Conservation (phyloP, 2,329 filamentous ascomycete species). For the Paraphoma chrysanthemicola region DNA sequence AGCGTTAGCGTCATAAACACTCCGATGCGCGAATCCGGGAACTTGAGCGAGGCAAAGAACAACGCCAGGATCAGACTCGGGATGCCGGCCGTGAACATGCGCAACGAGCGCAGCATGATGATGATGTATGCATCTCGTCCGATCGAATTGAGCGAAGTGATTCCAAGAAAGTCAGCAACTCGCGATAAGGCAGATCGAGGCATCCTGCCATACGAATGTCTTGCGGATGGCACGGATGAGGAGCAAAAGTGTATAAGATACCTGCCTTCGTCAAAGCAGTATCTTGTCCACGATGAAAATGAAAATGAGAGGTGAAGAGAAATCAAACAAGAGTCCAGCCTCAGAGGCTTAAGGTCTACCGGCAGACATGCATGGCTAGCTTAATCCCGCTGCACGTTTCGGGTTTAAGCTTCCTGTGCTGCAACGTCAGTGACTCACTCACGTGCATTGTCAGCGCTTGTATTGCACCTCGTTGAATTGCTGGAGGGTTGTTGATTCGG, state of each 20-base stretch:
- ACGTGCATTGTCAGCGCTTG: background rate
- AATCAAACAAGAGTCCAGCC: slow-evolving; percentile 9
- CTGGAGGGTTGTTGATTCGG: slow-evolving; percentile 1
- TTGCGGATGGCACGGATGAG: background rate
- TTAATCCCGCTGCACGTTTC: slow-evolving; percentile 12
- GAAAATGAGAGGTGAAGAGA: slow-evolving; percentile 10
- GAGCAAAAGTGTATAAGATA: background rate
- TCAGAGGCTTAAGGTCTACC: slow-evolving; percentile 8
- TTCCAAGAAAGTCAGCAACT: slow-evolving; percentile 38
- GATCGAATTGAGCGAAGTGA: slow-evolving; percentile 39
- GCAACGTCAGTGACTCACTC: slow-evolving; percentile 10
- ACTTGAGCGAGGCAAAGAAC: slow-evolving; percentile 46
- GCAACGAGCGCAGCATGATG: slow-evolving; percentile 50
- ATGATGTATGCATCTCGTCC: slow-evolving; percentile 48
- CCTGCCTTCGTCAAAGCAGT: background rate
- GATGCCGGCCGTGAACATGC: slow-evolving; percentile 47
- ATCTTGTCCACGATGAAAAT: background rate
- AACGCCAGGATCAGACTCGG: slow-evolving; percentile 47
- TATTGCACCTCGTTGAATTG: background rate
- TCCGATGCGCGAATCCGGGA: slow-evolving; percentile 46
- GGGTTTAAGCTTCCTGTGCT: slow-evolving; percentile 11
- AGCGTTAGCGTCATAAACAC: slow-evolving; percentile 51
- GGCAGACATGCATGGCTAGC: slow-evolving; percentile 11
- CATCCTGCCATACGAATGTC: slow-evolving; percentile 16
- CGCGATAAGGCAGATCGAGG: slow-evolving; percentile 24